phyloP scores from a whole-genome alignment of 768 basidiomycete species.

The Lanmaoa rubissima region DNA sequence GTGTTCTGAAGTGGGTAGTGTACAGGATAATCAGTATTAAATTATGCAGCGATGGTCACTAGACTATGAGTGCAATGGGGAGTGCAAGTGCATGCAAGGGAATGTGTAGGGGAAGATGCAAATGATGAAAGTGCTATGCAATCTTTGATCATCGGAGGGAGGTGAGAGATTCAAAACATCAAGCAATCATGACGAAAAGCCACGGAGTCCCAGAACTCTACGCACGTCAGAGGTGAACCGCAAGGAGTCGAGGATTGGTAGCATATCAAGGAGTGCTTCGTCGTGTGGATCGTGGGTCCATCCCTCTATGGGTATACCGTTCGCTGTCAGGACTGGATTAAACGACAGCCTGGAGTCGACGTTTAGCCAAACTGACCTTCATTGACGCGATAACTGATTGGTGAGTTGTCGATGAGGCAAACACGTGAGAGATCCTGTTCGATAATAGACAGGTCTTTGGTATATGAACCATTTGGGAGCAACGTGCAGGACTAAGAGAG shows the following conservation, averaged over 20 bases:
- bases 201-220: constrained; percentile 77
- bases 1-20: constrained; percentile 29
- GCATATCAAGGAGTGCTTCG: constrained; percentile 91
- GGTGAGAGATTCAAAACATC: constrained; percentile 4
- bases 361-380: constrained; percentile 60
- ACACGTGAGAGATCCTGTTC: constrained; percentile 91
- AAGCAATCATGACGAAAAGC: constrained; percentile 40
- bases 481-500: constrained; percentile 80
- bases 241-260: constrained; percentile 93
- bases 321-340: constrained; percentile 52
- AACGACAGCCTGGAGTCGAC: neutral
- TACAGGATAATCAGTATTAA: constrained; percentile 40
- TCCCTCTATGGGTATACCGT: constrained; percentile 98
- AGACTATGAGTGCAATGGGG: constrained; percentile 27
- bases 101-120: constrained; percentile 23
- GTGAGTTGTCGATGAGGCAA: constrained; percentile 95
- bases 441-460: constrained; percentile 86
- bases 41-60: constrained; percentile 34
- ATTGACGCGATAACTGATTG: constrained; percentile 86
- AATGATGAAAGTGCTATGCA: constrained; percentile 22
- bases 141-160: constrained; percentile 12
- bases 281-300: constrained; percentile 98
- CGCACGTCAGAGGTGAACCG: constrained; percentile 96
- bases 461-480: constrained; percentile 89
- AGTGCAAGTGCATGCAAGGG: constrained; percentile 29